Percentiles rank a stretch among this genome's conserved stretches.
phyloP scores from a whole-genome alignment of 768 basidiomycete genomes.

The Crepidotus variabilis region DNA sequence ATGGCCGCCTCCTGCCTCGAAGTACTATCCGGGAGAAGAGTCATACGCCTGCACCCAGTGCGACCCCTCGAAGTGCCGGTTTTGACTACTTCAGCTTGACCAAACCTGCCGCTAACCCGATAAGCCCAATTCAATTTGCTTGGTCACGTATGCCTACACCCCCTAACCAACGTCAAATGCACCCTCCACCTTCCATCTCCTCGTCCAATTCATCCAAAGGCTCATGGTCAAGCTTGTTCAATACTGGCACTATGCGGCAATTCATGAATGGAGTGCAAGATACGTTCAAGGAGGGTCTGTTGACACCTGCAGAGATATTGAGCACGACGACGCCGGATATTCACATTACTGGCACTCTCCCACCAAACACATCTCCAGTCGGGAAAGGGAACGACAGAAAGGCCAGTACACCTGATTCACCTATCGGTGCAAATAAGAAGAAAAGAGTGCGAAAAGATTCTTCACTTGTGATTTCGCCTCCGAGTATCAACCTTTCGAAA shows the following conservation, averaged over 20 bases:
- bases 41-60: slow-evolving; percentile 3
- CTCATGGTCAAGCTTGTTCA: slow-evolving; percentile 81
- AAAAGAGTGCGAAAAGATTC: slow-evolving; percentile 22
- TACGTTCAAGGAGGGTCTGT: slow-evolving; percentile 39
- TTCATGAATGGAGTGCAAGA: slow-evolving; percentile 65
- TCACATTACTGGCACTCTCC: slow-evolving; percentile 23
- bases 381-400: slow-evolving; percentile 7
- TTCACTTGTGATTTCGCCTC: slow-evolving; percentile 21
- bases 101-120: slow-evolving; percentile 30
- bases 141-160: slow-evolving; percentile 53
- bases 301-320: slow-evolving; percentile 32
- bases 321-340: slow-evolving; percentile 11
- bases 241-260: slow-evolving; percentile 61
- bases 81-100: slow-evolving; percentile 61
- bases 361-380: slow-evolving; percentile 9
- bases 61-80: slow-evolving; percentile 19
- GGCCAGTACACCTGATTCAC: slow-evolving; percentile 14
- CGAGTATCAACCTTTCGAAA: slow-evolving; percentile 34
- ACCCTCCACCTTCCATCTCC: slow-evolving; percentile 37
- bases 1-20: slow-evolving; percentile 14
- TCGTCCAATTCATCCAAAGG: slow-evolving; percentile 65
- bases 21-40: slow-evolving; percentile 10
- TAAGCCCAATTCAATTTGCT: slow-evolving; percentile 41
- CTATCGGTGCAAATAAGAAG: slow-evolving; percentile 10
- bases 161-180: slow-evolving; percentile 17